Evolutionary conservation across 1,284 basidiomycete species (phyloP), one percentile per base, ranked within the genome.

Genomic region (Anthracocystis walkeri): DNA sequence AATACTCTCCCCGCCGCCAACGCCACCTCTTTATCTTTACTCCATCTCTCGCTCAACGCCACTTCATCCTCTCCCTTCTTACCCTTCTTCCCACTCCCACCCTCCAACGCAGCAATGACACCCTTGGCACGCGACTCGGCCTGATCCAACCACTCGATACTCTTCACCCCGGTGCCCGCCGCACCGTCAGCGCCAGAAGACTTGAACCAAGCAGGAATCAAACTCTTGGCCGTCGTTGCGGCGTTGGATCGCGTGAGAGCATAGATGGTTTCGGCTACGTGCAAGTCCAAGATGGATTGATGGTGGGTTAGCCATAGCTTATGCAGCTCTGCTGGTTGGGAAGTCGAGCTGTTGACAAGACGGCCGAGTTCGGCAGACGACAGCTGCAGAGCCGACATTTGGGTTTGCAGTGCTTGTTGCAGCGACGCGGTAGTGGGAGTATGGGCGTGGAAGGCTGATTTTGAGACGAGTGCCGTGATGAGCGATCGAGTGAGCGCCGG

Each of bases 221-320:
- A 49, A 7, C 27, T 46, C 35, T 14, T 41, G 7, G 25, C 21
- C 11, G 11, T n/a, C 38, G 33, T 16, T 18, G 31, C 20, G 11
- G 7, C 25, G 18, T 16, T 38, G 12, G 35, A 38, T 38, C 42
- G 45, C 4, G 58, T 50, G n/a, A 84, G 64, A 5, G 75, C 82
- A 33, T 65, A 80, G 20, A 81, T 58, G 1, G 82, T 84, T 46
- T 84, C 81, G 25, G 80, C 82, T 1, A 82, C 49, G 45, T 84
- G 80, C 40, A 82, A 57, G 29, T 65, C 55, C 4, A 78, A 38
- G 45, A 82, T 59, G 4, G 67, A 71, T n/a, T 78, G 66, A 50
- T 75, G 65, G 38, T 81, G 76, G 16, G 35, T 23, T 11, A 79
- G 41, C 82, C 80, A 82, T 3, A 77, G 40, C 21, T 20, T 40